Conservation (phyloP, 108 stramenopile species). For the Seminavis robusta region DNA sequence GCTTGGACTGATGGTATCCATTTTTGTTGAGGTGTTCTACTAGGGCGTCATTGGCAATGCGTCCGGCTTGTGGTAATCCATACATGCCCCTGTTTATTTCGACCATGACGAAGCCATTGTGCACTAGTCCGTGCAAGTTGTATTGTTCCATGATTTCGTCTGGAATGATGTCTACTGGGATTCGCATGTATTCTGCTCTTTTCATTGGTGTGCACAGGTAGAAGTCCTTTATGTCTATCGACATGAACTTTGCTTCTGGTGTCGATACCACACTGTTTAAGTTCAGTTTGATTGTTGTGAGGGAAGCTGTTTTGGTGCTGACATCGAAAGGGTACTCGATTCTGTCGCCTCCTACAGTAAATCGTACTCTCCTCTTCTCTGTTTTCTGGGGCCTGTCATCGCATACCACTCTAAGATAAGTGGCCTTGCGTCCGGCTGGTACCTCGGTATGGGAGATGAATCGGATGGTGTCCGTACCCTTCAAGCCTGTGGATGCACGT, state of each 20-base stretch:
- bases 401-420: constrained; percentile 21
- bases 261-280: constrained; percentile 19
- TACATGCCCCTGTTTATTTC: constrained; percentile 19
- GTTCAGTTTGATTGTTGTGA: constrained; percentile 29
- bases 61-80: constrained; percentile 9
- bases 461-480: constrained; percentile 17
- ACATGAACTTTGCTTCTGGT: constrained; percentile 13
- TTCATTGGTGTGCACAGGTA: constrained; percentile 29
- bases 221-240: constrained; percentile 31
- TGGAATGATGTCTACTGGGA: constrained; percentile 16
- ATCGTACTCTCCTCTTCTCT: constrained; percentile 11
- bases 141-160: constrained; percentile 8
- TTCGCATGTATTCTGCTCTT: constrained; percentile 31
- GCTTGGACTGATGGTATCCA: constrained; percentile 5
- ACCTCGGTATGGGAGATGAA: constrained; percentile 4
- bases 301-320: constrained; percentile 22
- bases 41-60: constrained; percentile 13
- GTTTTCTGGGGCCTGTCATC: constrained; percentile 24
- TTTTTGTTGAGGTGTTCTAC: background rate
- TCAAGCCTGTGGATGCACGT: constrained; percentile 2
- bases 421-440: constrained; percentile 3
- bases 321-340: constrained; percentile 26
- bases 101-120: constrained; percentile 21
- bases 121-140: constrained; percentile 2
- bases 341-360: constrained; percentile 29